Base-by-base conservation (phyloP, 78 protist genomes). In the Dictyostelium citrinum region DNA sequence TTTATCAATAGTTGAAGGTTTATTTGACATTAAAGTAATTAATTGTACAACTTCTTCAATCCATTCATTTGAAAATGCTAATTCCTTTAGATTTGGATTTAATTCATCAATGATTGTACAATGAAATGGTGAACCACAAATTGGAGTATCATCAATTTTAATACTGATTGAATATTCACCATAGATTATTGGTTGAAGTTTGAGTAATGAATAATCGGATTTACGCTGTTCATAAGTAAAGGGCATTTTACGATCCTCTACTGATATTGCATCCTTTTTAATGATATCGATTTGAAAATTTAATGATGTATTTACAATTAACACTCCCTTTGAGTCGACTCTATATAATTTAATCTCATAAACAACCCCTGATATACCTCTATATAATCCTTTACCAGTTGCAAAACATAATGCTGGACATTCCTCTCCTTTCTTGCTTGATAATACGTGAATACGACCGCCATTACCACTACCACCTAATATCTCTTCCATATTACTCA, bases 21-120 rank as follows among this genome's bases (percentile, higher is more conserved):
- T 76, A 35, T 76, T 61, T 43, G 93, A 76, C 55, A 88, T 88
- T 61, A 78, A 20, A 45, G 84, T 67, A 33, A 88, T 88, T 22
- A 88, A 35, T 58, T 88, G 84, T 27, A 88, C 80, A 0, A 79
- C 71, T 24, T 88, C 93, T 46, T 88, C 93, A 12, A 67, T 78
- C 93, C 93, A 88, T 68, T 88, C 93, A 78, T 88, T 88, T 61
- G 93, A 88, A n/a, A 88, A 88, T 29, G 93, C 84, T 27, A 88
- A 78, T 67, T 88, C 93, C 33, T 88, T 88, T n/a, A 88, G 51
- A 16, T 41, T 35, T 78, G 93, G 93, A 49, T 88, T 88, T 22
- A 79, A 16, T 46, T 88, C 93, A 22, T 88, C 93, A 31, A 88
- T 88, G 22, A 88, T 88, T 6, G 84, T 88, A 49, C 93, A 88